A percentile compares a stretch with the other conserved stretches of the same genome.
phyloP scores from a whole-genome alignment of 805 yeast species.

The Lipomyces starkeyi region DNA sequence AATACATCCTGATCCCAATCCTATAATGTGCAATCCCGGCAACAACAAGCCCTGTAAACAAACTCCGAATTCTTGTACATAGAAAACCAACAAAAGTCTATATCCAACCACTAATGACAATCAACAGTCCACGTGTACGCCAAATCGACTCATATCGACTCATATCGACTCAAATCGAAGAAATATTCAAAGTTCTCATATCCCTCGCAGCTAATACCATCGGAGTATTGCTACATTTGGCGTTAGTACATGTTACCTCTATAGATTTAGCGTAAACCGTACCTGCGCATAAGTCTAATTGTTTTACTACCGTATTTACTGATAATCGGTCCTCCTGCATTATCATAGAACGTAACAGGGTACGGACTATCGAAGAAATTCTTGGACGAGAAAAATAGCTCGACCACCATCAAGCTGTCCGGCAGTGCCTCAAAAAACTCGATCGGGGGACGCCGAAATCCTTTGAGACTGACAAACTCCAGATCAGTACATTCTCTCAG shows the following conservation, averaged over 20 bases:
- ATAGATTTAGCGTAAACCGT: conserved; percentile 4
- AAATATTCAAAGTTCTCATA: not conserved
- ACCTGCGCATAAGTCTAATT: conserved; percentile 20
- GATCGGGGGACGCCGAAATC: conserved; percentile 31
- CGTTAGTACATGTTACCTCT: not conserved
- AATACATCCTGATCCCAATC: not conserved
- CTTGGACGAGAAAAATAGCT: conserved; percentile 27
- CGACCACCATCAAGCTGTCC: conserved; percentile 20
- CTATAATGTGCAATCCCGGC: not conserved
- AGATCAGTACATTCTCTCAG: conserved; percentile 21
- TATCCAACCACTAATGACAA: not conserved
- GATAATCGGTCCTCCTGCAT: conserved; percentile 11
- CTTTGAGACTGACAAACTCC: conserved; percentile 28
- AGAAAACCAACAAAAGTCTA: not conserved
- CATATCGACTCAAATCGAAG: not conserved
- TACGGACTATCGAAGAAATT: not conserved
- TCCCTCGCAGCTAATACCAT: not conserved
- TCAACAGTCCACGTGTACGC: not conserved
- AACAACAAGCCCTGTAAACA: not conserved
- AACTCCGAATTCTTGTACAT: conserved; percentile 3
- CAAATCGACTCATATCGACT: not conserved
- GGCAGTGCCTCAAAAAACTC: conserved; percentile 33
- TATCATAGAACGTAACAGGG: conserved; percentile 2
- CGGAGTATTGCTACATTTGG: not conserved
- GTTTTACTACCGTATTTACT: conserved; percentile 24